phyloP scores from a whole-genome alignment of 1,284 basidiomycete species.

The Sporisorium scitamineum region DNA sequence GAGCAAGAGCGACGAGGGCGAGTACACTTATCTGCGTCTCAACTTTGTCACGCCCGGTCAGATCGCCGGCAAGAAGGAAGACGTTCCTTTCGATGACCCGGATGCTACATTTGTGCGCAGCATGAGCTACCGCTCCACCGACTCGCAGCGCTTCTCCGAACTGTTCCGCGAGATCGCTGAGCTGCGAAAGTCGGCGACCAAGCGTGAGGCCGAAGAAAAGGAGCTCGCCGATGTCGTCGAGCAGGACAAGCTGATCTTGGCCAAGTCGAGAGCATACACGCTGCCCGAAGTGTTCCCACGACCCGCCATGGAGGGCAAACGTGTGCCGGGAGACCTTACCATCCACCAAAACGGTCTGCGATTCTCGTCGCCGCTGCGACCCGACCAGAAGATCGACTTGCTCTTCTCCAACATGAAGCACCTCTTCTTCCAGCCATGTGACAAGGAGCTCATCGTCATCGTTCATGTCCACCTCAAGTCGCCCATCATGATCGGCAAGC shows the following conservation, averaged over 20 bases:
- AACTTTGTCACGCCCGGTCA: constrained; percentile 99
- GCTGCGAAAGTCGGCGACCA: constrained; percentile 94
- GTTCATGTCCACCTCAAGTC: constrained; percentile 93
- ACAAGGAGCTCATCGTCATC: constrained; percentile 93
- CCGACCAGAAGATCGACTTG: constrained; percentile 71
- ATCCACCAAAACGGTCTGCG: constrained; percentile 97
- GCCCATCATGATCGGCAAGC: constrained; percentile 99
- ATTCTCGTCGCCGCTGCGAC: constrained; percentile 80
- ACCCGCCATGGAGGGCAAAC: constrained; percentile 91
- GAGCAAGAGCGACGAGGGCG: constrained; percentile 96
- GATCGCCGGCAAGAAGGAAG: constrained; percentile 97
- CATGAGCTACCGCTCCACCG: constrained; percentile 90
- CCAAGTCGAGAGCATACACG: constrained; percentile 73
- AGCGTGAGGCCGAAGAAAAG: constrained; percentile 96
- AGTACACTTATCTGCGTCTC: constrained; percentile 92
- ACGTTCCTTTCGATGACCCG: constrained; percentile 98
- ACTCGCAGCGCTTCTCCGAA: constrained; percentile 87
- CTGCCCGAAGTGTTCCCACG: constrained; percentile 93
- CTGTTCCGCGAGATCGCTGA: constrained; percentile 93
- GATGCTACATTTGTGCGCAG: constrained; percentile 97
- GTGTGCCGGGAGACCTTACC: constrained; percentile 90
- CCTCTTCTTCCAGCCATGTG: constrained; percentile 98
- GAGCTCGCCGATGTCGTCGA: constrained; percentile 98
- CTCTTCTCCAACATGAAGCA: constrained; percentile 98
- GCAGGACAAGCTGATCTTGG: constrained; percentile 87